Percentiles rank a stretch among this genome's conserved stretches.
Conservation (phyloP, 148 eudicot genomes). For the Salicornia ramosissima region DNA sequence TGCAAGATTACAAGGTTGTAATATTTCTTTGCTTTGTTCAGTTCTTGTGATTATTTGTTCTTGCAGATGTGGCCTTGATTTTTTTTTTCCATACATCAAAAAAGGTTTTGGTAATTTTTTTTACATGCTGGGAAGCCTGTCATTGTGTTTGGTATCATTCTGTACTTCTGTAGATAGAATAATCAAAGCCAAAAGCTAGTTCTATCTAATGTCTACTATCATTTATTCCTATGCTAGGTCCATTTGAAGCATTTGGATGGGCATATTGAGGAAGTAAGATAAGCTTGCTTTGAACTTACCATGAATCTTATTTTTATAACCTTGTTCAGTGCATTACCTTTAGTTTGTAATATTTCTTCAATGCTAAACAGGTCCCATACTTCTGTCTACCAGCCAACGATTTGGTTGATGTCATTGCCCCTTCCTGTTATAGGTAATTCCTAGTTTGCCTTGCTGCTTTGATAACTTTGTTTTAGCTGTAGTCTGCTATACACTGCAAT, state of each 20-base stretch:
- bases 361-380: conserved; percentile 78
- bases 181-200: background rate
- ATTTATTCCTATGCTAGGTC: conserved; percentile 43
- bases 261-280: conserved; percentile 85
- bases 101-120: conserved; percentile 1
- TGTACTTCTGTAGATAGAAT: background rate
- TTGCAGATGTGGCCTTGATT: background rate
- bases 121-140: background rate
- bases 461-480: background rate
- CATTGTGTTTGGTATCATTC: background rate
- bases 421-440: conserved; percentile 90
- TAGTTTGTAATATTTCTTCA: conserved; percentile 3
- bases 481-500: background rate
- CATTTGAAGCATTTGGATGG: conserved; percentile 99
- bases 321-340: conserved; percentile 26
- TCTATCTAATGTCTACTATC: conserved; percentile 8
- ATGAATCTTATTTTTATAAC: conserved; percentile 7
- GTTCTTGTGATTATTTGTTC: conserved; percentile 3
- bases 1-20: conserved; percentile 98
- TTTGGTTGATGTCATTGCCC: conserved; percentile 94
- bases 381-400: conserved; percentile 95
- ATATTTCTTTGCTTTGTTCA: background rate
- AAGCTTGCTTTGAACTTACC: conserved; percentile 4
- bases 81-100: background rate
- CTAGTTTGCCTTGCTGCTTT: background rate